phyloP scores from a whole-genome alignment of 768 basidiomycete genomes.

The Naematelia aurantialba region DNA sequence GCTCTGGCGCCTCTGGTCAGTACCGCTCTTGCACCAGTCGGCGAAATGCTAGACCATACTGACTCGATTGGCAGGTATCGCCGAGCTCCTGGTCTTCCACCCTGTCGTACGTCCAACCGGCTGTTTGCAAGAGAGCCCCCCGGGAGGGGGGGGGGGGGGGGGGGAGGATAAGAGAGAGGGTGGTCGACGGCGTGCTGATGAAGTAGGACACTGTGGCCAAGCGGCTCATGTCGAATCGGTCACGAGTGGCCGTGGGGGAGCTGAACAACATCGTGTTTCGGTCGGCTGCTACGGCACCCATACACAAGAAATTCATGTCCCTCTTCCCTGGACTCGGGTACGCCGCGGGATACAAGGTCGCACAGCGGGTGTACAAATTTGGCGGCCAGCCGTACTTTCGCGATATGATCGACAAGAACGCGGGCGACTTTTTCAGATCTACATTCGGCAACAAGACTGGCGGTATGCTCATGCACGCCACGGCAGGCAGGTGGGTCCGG shows the following conservation, averaged over 20 bases:
- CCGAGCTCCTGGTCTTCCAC: conserved; percentile 91
- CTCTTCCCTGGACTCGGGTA: conserved; percentile 97
- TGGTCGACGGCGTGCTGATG: conserved; percentile 3
- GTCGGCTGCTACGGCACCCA: conserved; percentile 67
- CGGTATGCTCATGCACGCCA: conserved; percentile 91
- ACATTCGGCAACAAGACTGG: conserved; percentile 91
- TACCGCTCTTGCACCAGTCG: no score
- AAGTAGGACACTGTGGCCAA: conserved; percentile 86
- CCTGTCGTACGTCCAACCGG: conserved; percentile 58
- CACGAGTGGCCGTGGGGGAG: conserved; percentile 53
- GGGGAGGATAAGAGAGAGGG: no score
- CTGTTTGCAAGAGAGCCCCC: no score
- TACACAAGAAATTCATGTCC: conserved; percentile 70
- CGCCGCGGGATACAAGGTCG: conserved; percentile 94
- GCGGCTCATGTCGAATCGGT: conserved; percentile 95
- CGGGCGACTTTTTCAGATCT: conserved; percentile 74
- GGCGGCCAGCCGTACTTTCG: conserved; percentile 98
- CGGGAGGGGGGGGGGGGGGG: no score
- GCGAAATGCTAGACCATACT: no score
- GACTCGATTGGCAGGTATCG: conserved; percentile 68
- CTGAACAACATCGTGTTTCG: conserved; percentile 82
- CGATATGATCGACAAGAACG: conserved; percentile 78
- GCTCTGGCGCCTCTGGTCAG: conserved; percentile 86
- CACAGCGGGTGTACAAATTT: conserved; percentile 94
- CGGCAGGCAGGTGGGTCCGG: conserved; percentile 74